A percentile compares a stretch with the other conserved stretches of the same genome.
Conservation (phyloP, 2,329 filamentous ascomycete species). For the Fusarium compactum region DNA sequence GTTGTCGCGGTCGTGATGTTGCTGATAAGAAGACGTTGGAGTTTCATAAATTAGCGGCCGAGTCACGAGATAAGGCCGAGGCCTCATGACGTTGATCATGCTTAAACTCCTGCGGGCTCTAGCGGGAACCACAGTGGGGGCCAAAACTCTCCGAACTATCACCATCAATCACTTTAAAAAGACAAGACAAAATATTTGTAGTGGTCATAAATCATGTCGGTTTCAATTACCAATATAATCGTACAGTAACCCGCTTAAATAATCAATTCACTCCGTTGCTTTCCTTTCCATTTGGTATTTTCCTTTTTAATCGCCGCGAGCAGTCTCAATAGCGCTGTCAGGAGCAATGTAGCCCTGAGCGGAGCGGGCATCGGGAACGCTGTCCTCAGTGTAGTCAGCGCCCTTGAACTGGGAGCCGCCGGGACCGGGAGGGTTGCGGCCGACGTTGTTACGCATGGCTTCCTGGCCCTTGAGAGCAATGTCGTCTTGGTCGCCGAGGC, state of each 20-base stretch:
- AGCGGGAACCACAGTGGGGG: constrained; percentile 23
- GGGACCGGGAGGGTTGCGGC: constrained; percentile 50
- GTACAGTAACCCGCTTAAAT: constrained; percentile 23
- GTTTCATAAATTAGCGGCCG: constrained; percentile 18
- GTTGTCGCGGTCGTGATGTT: constrained; percentile 1
- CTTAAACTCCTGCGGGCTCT: constrained; percentile 14
- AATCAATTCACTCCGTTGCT: background rate
- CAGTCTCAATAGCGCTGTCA: constrained; percentile 55
- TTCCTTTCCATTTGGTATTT: background rate
- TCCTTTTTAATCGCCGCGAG: constrained; percentile 34
- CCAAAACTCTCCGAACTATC: constrained; percentile 8
- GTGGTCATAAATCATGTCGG: constrained; percentile 28
- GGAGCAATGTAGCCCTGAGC: constrained; percentile 58
- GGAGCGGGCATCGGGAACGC: constrained; percentile 57
- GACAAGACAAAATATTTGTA: background rate
- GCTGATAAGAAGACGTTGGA: constrained; percentile 17
- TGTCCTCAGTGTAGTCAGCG: constrained; percentile 53
- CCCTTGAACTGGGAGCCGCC: constrained; percentile 57
- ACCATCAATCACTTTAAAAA: constrained; percentile 9
- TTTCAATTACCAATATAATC: constrained; percentile 22
- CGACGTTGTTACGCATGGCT: constrained; percentile 56
- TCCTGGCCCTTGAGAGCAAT: constrained; percentile 53
- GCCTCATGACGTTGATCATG: constrained; percentile 46
- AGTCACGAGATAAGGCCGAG: constrained; percentile 33
- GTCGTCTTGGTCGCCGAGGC: constrained; percentile 45